Base-by-base conservation (phyloP, 2,329 filamentous ascomycete species). In the Diplodia seriata region DNA sequence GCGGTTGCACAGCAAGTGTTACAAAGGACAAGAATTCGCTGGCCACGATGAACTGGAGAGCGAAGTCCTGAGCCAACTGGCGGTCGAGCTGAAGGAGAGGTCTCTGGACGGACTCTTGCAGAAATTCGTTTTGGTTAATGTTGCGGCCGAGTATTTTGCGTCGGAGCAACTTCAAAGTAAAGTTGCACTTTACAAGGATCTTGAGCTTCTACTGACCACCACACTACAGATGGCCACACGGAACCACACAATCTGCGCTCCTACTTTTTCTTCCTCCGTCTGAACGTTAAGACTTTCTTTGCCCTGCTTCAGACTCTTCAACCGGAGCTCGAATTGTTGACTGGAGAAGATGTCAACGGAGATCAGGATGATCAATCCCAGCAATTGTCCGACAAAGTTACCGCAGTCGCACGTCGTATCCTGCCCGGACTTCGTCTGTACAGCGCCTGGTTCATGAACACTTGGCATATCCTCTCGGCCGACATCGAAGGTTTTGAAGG, bases 71-170 rank as follows among this genome's bases (percentile, higher is more conserved):
- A 89, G 90, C 72, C 90, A 93, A 61, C 82, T 97, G 47, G 86
- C 89, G 57, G 86, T 91, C 71, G 87, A 92, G 36, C 82, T 95
- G 33, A 93, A 91, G 75, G 87, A 89, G 70, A 85, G 88, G 11
- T 85, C 86, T 1, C 84, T 90, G 59, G 86, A 89, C 54, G 84
- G 85, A 14, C 85, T 87, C 14, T 78, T 97, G 33, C 86, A 91
- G 70, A 95, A 93, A 76, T 90, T 97, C 78, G 87, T 92, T 6
- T 82, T 97, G 54, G 88, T 94, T 72, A 98, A 96, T 74, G 91
- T 98, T 70, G 89, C 92, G 6, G 92, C 94, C 7, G 92, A 95
- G 76, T 87, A 90, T 71, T 85, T 92, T 74, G 90, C 92, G 53
- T 84, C 84, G 36, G 81, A 86, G 29, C 87, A 86, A 72, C 84